Conservation (phyloP, 2,329 filamentous ascomycete genomes). For the Xylaria sp. region DNA sequence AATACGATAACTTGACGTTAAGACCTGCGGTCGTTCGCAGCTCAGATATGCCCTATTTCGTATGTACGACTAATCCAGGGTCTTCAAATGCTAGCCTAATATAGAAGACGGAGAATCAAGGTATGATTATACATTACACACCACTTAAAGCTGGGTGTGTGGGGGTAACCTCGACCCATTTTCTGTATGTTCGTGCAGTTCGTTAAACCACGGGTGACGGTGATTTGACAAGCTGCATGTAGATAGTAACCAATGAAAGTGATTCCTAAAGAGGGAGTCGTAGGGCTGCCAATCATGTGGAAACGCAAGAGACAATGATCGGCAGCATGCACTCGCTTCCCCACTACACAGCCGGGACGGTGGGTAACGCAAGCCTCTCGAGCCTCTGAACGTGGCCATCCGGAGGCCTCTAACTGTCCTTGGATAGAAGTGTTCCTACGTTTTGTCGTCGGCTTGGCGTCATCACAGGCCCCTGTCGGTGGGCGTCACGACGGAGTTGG, state of each 20-base stretch:
- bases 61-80: too few species aligned
- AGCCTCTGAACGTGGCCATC: background rate
- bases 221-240: background rate
- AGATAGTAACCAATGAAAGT: background rate
- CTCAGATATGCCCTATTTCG: too few species aligned
- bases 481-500: background rate
- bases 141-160: background rate
- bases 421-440: background rate
- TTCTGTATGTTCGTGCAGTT: too few species aligned
- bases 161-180: too few species aligned
- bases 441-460: constrained; percentile 4
- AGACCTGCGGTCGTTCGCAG: background rate
- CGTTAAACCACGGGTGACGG: too few species aligned
- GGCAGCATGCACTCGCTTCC: background rate
- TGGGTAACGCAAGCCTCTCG: background rate
- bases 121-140: too few species aligned
- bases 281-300: constrained; percentile 17
- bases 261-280: background rate
- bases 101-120: too few species aligned
- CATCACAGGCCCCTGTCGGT: constrained; percentile 9
- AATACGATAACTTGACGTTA: background rate
- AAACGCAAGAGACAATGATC: background rate
- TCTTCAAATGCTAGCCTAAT: too few species aligned
- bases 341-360: constrained; percentile 14
- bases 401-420: background rate